Evolutionary conservation across 306 rosid species (phyloP), one percentile per base, ranked within the genome.

Genomic region (Vigna unguiculata): DNA sequence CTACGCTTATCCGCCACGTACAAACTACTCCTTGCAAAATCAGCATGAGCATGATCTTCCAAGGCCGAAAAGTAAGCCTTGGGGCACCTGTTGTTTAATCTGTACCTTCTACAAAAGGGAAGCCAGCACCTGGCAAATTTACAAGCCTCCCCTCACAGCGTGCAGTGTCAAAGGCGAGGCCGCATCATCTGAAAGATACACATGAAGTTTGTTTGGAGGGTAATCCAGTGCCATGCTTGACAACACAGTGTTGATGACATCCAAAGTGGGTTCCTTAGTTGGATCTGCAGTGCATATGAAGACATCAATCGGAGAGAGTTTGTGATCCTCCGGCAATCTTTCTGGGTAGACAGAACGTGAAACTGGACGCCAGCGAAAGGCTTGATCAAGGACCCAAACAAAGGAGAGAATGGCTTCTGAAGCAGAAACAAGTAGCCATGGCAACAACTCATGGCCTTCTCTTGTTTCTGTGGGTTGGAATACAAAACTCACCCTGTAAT

Each of bases 211-310:
- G 71, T 91, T 77, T 7, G 78, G 75, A 2, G 95, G 97, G 72
- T 91, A 93, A 66, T 89, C 93, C 34, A 93, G 75, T 16, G 91
- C 85, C 88, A 93, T 83, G 74, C 87, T 87, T 2, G 98, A 91
- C 32, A 93, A 12, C 9, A 91, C 90, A 13, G 88, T 89, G 74
- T 91, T 91, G 96, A 91, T 88, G 58, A 91, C 97, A 15, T 71
- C 83, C 65, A 76, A 69, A 49, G 93, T 77, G 1, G 98, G 98
- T 71, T 93, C 97, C 78, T 88, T 89, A 2, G 22, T 71, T 9
- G 88, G 87, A 76, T 93, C 97, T 3, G 86, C 80, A 0, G 95
- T 91, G 83, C 91, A 89, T 43, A 91, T 80, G 80, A 93, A 93
- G 19, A 88, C 91, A 19, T 93, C 91, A 40, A 93, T 19, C 0